These are phyloP conservation scores for Yarrowia sp. DNA, from an alignment of 805 yeast species.

Conservation along the genomic window DNA sequence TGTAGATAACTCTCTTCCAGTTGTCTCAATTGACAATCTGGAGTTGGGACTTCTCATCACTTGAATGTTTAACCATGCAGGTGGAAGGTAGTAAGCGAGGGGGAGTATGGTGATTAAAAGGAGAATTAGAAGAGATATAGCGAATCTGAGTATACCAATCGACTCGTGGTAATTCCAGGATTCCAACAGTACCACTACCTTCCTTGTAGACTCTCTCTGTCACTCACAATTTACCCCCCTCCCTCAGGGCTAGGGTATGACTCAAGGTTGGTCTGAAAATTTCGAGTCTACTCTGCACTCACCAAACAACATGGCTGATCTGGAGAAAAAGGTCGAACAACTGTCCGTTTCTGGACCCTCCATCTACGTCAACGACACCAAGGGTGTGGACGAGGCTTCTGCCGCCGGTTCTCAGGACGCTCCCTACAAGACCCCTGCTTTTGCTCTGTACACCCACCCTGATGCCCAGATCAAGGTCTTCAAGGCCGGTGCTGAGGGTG, in stretches of 20 bases:
- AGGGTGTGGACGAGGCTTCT: conserved; percentile 68
- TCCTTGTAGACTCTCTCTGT: too few species aligned
- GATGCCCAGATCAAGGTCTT: conserved; percentile 45
- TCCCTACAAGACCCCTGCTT: conserved; percentile 87
- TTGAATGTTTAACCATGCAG: neutral
- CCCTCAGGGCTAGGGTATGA: conserved; percentile 3
- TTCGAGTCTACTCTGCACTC: conserved; percentile 10
- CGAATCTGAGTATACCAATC: neutral
- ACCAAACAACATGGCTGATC: conserved; percentile 41
- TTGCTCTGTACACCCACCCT: conserved; percentile 61
- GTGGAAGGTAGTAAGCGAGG: neutral
- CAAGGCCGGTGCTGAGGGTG: conserved; percentile 60
- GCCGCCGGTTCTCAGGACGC: conserved; percentile 67
- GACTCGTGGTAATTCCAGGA: neutral
- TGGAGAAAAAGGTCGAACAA: conserved; percentile 42
- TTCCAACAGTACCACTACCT: neutral
- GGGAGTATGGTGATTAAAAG: neutral
- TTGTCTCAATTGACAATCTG: neutral
- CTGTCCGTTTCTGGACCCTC: conserved; percentile 41
- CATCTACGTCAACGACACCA: conserved; percentile 73
- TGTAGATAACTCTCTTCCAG: neutral
- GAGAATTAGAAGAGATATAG: neutral
- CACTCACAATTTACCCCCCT: neutral
- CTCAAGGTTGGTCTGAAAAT: conserved; percentile 21
- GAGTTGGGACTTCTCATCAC: conserved; percentile 17